Percentiles rank a stretch among this genome's conserved stretches.
Conservation (phyloP, 202 grass and related monocot genomes). For the Brachypodium distachyon region DNA sequence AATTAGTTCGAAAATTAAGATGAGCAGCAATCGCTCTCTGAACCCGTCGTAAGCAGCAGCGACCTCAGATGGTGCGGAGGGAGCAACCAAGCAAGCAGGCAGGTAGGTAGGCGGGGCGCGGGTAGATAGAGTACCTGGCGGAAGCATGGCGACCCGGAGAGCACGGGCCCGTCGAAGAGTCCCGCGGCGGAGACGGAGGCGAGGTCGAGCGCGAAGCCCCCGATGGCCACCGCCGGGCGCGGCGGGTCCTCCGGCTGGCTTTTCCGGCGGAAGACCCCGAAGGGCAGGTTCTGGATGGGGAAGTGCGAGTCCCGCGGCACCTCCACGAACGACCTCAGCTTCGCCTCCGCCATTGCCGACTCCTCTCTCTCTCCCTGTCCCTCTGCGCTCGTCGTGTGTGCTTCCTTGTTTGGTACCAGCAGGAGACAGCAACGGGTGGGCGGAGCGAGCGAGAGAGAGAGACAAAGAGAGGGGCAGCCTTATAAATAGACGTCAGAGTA, state of each 20-base stretch:
- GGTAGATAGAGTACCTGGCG: constrained; percentile 28
- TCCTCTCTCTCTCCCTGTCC: too few relatives aligned
- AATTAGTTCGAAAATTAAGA: not conserved
- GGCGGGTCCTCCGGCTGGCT: constrained; percentile 3
- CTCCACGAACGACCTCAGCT: constrained; percentile 78
- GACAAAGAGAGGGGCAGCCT: not conserved
- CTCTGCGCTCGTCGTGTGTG: not conserved
- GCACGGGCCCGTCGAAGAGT: constrained; percentile 68
- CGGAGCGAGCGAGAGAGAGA: too few relatives aligned
- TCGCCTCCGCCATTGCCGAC: constrained; percentile 38
- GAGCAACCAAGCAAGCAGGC: too few relatives aligned
- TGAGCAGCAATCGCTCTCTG: not conserved
- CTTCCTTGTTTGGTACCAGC: not conserved
- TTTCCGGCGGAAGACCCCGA: constrained; percentile 60
- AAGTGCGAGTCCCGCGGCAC: constrained; percentile 71
- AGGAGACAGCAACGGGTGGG: not conserved
- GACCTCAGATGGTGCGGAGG: not conserved
- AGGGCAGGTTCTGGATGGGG: constrained; percentile 92
- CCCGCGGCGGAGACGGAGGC: constrained; percentile 63
- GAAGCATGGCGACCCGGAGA: constrained; percentile 66
- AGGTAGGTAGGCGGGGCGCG: not conserved
- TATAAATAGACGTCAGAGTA: not conserved
- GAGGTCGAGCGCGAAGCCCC: constrained; percentile 81
- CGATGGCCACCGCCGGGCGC: constrained; percentile 82
- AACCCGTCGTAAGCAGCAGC: too few relatives aligned